Evolutionary conservation across 1,139 yeast genomes (phyloP), one percentile per base, ranked within the genome.

Genomic region (Kluyveromyces marxianus): DNA sequence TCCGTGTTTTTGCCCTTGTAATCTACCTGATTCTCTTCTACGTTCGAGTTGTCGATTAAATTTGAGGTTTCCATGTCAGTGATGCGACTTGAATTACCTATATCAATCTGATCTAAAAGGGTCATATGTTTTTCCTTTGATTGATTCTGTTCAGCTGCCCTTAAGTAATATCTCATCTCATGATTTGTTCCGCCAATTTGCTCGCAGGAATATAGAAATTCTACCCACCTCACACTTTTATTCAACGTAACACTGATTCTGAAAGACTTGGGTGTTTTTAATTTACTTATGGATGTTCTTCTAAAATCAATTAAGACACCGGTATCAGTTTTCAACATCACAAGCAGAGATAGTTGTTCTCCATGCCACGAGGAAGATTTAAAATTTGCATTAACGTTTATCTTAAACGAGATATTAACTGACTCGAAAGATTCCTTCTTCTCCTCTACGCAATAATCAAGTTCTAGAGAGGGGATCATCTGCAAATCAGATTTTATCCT

Each of bases 261-360:
- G 46, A 68, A 69, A 2, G 62, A 48, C 43, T 61, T 65, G 0
- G 57, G 51, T 1, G 60, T 56, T 3, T 45, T 48, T 2, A 70
- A 47, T 38, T 66, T 69, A 2, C 56, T 55, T 3, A 68, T 39
- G 2, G 63, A 57, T 1, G 70, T 57, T 49, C 71, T 63, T 46
- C 75, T 60, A 47, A 70, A 74, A 51, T 71, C 76, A 7, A 70
- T 42, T 5, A 73, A 48, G 3, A 48, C 53, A 0, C 71, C 71
- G 6, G 62, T 50, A 2, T 57, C 47, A 21, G 62, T 50, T 2
- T 59, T 62, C 4, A 62, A 54, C 3, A 63, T 53, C 1, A 68
- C 54, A 44, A 61, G 63, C 0, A 66, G 42, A 6, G 63, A 58
- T 3, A 65, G 46, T 8, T 52, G 41, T 33, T 59, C 59, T 0